Conservation (phyloP, 2,329 filamentous ascomycete genomes). For the Beauveria brongniartii region DNA sequence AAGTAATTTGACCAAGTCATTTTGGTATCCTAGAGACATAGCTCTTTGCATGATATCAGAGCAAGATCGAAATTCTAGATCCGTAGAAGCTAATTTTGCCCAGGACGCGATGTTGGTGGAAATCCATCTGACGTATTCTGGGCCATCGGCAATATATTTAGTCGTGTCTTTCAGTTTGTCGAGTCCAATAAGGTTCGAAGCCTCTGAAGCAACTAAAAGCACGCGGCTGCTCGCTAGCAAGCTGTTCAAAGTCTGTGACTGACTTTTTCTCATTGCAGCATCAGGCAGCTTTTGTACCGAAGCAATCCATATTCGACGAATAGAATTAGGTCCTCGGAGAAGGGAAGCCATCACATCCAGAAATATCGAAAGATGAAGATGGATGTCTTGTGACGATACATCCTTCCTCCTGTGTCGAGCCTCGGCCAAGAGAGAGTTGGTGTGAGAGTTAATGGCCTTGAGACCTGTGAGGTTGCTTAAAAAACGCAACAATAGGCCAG, state of each 20-base stretch:
- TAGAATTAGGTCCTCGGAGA: conserved; percentile 29
- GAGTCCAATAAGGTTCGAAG: conserved; percentile 39
- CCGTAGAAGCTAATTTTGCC: conserved; percentile 24
- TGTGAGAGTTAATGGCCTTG: conserved; percentile 64
- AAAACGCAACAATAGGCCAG: conserved; percentile 50
- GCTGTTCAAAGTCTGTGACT: conserved; percentile 31
- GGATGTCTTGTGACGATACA: conserved; percentile 31
- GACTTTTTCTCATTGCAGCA: conserved; percentile 21
- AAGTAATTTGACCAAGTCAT: conserved; percentile 29
- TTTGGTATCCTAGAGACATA: conserved; percentile 63
- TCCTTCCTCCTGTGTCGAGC: conserved; percentile 31
- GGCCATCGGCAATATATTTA: conserved; percentile 58
- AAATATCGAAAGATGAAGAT: conserved; percentile 35
- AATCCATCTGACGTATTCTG: conserved; percentile 63
- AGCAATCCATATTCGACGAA: conserved; percentile 31
- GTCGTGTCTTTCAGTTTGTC: conserved; percentile 19
- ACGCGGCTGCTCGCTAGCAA: conserved; percentile 42
- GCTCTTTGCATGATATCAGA: conserved; percentile 48
- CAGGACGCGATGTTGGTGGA: conserved; percentile 51
- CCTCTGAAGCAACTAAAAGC: conserved; percentile 45
- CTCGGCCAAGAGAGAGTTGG: conserved; percentile 54
- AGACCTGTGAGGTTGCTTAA: conserved; percentile 68
- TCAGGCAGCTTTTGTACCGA: conserved; percentile 20
- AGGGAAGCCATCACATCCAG: conserved; percentile 37
- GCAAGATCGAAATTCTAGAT: conserved; percentile 32